Conservation (phyloP, 305 asterid species). For the Ilex paraguariensis region DNA sequence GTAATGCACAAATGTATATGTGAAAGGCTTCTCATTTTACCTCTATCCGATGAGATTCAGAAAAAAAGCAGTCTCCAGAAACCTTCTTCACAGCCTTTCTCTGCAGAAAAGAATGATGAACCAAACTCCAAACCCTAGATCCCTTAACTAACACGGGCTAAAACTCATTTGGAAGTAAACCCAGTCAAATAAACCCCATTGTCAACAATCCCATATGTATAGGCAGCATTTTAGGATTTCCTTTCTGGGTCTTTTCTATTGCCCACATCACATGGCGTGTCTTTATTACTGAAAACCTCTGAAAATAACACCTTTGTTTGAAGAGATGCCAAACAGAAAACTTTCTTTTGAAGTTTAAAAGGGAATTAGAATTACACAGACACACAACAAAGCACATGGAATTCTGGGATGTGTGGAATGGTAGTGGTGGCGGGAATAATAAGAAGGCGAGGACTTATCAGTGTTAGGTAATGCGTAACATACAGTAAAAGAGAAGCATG, state of each 20-base stretch:
- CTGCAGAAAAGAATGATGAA: conserved; percentile 4
- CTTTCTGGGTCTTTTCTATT: background rate
- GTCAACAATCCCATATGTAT: conserved; percentile 10
- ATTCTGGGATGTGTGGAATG: conserved; percentile 16
- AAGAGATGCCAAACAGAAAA: conserved; percentile 12
- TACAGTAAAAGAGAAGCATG: conserved; percentile 43
- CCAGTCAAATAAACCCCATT: conserved; percentile 14
- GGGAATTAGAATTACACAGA: conserved; percentile 14
- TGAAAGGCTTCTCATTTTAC: conserved; percentile 30
- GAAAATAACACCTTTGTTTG: background rate
- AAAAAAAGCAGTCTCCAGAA: conserved; percentile 1
- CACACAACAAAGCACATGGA: conserved; percentile 22
- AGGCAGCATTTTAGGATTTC: background rate
- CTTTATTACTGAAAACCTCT: background rate
- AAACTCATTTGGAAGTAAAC: conserved; percentile 13
- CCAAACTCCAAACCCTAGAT: conserved; percentile 27
- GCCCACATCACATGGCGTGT: background rate
- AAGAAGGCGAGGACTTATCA: conserved; percentile 38
- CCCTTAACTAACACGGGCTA: conserved; percentile 13
- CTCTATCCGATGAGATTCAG: conserved; percentile 17
- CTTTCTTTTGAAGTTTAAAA: conserved; percentile 34
- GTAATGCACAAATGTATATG: too few relatives aligned
- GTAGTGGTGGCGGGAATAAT: conserved; percentile 15
- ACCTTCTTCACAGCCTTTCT: background rate
- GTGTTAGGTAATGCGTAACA: conserved; percentile 42